phyloP scores from a whole-genome alignment of 1,139 yeast genomes.

The Candida albicans region DNA sequence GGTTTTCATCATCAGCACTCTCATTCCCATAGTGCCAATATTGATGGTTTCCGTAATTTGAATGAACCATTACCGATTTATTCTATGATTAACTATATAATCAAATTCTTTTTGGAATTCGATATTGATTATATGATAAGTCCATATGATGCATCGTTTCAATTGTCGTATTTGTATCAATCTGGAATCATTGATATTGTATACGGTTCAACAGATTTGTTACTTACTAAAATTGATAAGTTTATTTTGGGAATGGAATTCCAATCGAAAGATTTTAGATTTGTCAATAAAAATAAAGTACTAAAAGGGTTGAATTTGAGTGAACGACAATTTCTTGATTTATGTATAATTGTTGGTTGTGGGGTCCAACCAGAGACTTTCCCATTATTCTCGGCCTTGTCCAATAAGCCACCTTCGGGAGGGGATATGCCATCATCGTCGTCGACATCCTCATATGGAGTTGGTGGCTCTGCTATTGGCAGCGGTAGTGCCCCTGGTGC shows the following conservation, averaged over 20 bases:
- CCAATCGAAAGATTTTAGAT: constrained; percentile 62
- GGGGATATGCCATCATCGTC: neutral
- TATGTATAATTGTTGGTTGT: constrained; percentile 77
- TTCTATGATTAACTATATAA: constrained; percentile 55
- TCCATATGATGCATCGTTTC: constrained; percentile 83
- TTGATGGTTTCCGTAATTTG: constrained; percentile 45
- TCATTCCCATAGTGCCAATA: constrained; percentile 26
- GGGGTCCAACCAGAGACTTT: constrained; percentile 68
- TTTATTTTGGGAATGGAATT: constrained; percentile 74
- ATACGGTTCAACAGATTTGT: constrained; percentile 80
- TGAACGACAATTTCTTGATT: constrained; percentile 70
- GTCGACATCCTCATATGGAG: too few species aligned
- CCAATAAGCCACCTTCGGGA: constrained; percentile 21
- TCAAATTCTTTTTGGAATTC: constrained; percentile 56
- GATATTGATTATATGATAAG: constrained; percentile 71
- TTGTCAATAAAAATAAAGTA: constrained; percentile 59
- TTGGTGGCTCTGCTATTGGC: too few species aligned
- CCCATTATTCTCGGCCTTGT: constrained; percentile 54
- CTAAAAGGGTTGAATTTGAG: constrained; percentile 60
- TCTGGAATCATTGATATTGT: constrained; percentile 66
- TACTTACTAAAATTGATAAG: constrained; percentile 65
- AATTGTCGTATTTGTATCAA: constrained; percentile 68
- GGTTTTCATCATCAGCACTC: constrained; percentile 15
- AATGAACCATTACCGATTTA: constrained; percentile 49
- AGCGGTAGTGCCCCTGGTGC: neutral